These are phyloP conservation scores for Citrus mangshanensis DNA, from an alignment of 345 rosid species.

Conservation along the genomic window DNA sequence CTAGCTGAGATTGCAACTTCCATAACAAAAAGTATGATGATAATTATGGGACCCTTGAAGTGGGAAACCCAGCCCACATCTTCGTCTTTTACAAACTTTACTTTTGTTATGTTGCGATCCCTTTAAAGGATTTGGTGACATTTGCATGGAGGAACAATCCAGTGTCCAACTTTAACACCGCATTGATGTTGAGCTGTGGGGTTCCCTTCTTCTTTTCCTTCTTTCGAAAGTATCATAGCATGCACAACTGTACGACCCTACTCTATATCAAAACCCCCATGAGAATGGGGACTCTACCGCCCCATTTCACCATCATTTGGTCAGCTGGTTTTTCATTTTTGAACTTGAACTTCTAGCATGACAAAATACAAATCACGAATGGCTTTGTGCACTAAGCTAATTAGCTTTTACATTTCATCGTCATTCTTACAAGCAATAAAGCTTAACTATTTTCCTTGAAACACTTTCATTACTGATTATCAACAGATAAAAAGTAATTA, in stretches of 20 bases:
- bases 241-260: slow-evolving; percentile 21
- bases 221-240: slow-evolving; percentile 14
- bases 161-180: slow-evolving; percentile 31
- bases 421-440: neutral
- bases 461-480: no score
- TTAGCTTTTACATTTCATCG: neutral
- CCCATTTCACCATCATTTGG: slow-evolving; percentile 31
- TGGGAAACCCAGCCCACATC: neutral
- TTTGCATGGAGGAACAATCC: slow-evolving; percentile 37
- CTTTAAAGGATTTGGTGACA: slow-evolving; percentile 18
- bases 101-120: neutral
- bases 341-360: neutral
- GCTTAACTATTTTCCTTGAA: neutral
- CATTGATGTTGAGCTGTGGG: slow-evolving; percentile 24
- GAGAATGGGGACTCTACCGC: slow-evolving; percentile 17
- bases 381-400: neutral
- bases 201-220: neutral
- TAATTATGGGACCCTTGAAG: slow-evolving; percentile 6
- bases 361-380: neutral
- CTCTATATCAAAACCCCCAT: slow-evolving; percentile 25
- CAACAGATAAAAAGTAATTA: no score
- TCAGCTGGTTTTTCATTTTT: no score
- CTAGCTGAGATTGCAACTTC: neutral
- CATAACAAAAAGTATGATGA: slow-evolving; percentile 15
- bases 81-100: neutral